Percentiles rank a stretch among this genome's conserved stretches.
phyloP scores from a whole-genome alignment of 2,329 filamentous ascomycete genomes.

The Venturia oleaginea region DNA sequence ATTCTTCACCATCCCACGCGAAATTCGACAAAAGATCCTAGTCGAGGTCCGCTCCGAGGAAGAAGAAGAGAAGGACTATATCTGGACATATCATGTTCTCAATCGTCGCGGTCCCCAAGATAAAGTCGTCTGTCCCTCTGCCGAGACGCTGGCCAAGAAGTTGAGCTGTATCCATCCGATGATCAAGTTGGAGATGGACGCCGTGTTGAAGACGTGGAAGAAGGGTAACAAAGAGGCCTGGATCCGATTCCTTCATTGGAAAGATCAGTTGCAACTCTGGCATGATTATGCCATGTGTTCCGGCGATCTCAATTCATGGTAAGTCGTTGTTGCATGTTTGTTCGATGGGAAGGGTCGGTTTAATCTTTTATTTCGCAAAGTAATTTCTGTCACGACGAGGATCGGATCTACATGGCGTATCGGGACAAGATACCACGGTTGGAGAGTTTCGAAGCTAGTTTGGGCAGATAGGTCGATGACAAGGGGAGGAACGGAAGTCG shows the following conservation, averaged over 20 bases:
- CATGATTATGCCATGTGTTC: neutral
- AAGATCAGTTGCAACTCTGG: neutral
- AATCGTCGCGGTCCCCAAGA: neutral
- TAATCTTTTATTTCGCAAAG: neutral
- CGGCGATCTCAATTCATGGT: neutral
- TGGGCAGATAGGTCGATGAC: neutral
- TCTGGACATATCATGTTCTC: neutral
- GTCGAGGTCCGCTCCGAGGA: neutral
- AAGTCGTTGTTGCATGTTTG: neutral
- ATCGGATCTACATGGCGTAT: neutral
- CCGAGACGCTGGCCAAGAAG: neutral
- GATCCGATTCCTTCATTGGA: neutral
- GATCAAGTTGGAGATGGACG: neutral
- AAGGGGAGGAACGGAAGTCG: neutral
- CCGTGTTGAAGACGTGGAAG: neutral
- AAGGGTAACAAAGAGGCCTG: neutral
- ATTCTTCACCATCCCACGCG: neutral
- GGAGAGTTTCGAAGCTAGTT: neutral
- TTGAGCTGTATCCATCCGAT: neutral
- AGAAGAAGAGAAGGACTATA: neutral
- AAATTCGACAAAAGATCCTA: neutral
- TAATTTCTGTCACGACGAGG: neutral
- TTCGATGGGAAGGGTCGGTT: neutral
- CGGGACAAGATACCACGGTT: neutral
- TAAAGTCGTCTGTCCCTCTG: neutral